Evolutionary conservation across 805 yeast species (phyloP), one percentile per base, ranked within the genome.

Genomic region (Hanseniaspora pseudoguilliermondii): DNA sequence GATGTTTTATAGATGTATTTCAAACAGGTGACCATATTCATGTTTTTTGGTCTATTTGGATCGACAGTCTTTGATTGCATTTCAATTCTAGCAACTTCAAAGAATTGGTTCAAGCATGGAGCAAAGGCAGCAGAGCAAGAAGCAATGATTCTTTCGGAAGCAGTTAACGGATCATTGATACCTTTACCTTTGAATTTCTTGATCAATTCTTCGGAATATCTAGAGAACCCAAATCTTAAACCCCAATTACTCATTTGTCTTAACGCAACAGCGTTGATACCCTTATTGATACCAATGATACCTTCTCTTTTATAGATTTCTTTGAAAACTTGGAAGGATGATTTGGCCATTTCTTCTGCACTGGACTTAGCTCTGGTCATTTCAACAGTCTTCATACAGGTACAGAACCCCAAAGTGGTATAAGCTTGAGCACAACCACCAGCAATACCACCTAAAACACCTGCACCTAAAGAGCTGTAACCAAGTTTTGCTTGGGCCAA

Each of bases 231-330:
- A 65, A 90, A 91, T 68, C 98, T 80, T 20, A 97, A 88, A 52
- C 98, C 98, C 98, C 98, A 93, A 72, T 93, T 93, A 62, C 97
- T 91, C 86, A 88, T 85, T 70, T 93, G 98, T 73, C 98, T 84
- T 62, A 91, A 84, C n/a, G 97, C 97, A 58, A 91, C 97, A 9
- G 98, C 98, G 68, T 91, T 91, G 58, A 91, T 97, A 70, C 98
- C 98, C 73, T 86, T 89, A 73, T 93, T 91, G 68, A 93, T 88
- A 64, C 98, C 98, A 62, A 83, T 77, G 57, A 93, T 80, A 64
- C 98, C 98, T 69, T 93, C 97, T 60, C 76, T 84, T 47, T 73
- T 71, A 70, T 80, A 90, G 60, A 93, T 89, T 40, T 86, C 93
- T 68, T 78, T 79, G 73, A 93, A 93, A 35, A 89, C 97, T 64